Evolutionary conservation across 306 rosid genomes (phyloP), one percentile per base, ranked within the genome.

Genomic region (Abrus precatorius): DNA sequence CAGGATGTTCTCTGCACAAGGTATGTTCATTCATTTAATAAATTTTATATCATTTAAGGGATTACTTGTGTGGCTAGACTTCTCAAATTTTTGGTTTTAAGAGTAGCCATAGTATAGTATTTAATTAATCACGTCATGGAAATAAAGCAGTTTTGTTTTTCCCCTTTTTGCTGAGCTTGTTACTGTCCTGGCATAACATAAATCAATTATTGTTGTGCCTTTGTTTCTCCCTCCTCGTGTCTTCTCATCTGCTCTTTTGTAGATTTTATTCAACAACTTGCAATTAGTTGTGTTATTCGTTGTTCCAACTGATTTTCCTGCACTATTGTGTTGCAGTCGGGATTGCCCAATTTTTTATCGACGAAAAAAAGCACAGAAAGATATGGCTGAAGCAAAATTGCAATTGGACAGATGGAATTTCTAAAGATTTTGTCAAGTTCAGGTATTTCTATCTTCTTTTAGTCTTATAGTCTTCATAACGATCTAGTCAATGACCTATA

Each of bases 1-100:
- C 98, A 95, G 83, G 98, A 95, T 89, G 96, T 95, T 83, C 98
- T 95, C 80, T 95, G 98, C 88, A 95, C 99, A 50, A 95, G 99
- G 99, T 95, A 88, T 74, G 81, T 49, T 71, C 53, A 71, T 62
- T 60, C 70, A 61, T 64, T 53, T 13, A 68, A 49, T 28, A 72
- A 20, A 62, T 64, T 29, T 75, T 62, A 36, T 48, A 36, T 53
- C 10, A 40, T 38, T 20, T 38, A 6, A 7, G 3, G 48, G 82
- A 75, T 76, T 75, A 56, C 63, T 80, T 65, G 20, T 44, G 38
- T 52, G 72, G 63, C 41, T 49, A 8, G 59, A 75, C 33, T 32
- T 49, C 68, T 48, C 74, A 40, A 14, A 43, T 69, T 33, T 64
- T 74, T 36, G 41, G 38, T 54, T 75, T 38, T 29, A 72, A 45